Base-by-base conservation (phyloP, 2,329 filamentous ascomycete genomes). In the Penicillium frequentans region DNA sequence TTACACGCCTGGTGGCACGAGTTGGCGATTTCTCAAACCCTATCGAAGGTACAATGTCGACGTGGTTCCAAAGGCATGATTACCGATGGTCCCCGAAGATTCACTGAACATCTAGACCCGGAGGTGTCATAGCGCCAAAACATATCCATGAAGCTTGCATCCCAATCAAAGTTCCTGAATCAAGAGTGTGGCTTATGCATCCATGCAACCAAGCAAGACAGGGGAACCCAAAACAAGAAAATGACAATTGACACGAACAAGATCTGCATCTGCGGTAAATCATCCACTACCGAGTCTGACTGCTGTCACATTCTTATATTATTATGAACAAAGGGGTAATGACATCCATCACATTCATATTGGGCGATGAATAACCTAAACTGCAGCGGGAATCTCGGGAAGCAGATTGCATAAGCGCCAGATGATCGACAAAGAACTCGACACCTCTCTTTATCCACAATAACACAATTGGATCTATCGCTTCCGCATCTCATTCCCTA, bases 401-500 rank as follows among this genome's bases (percentile, higher is more conserved):
- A 35, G 24, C 16, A 62, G 57, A 60, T 56, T 53, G 45, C 52
- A 57, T 58, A 59, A 54, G 57, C 50, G 54, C 57, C 26, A 45
- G n/a, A 50, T 13, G 39, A 42, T 50, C 48, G 33, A 49, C 47
- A 49, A n/a, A 27, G 33, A 49, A 39, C 24, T 26, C 14, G 31
- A 26, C 26, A 39, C 21, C 33, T 42, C 39, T 27, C 23, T 27
- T 48, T 35, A n/a, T 24, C 46, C 31, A 49, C 21, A 19, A 19
- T 37, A 19, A 19, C 35, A 33, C 31, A 16, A 33, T 33, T 33
- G 8, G 37, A 42, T 42, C n/a, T 19, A 23, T 42, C 39, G 19
- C 11, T 13, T 23, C 11, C 39, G 39, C 35, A 39, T 11, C 9
- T 23, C 39, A 14, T 42, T 42, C 23, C 39, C 19, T 37, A 10